phyloP scores from a whole-genome alignment of 2,329 filamentous ascomycete genomes.

The Amylocarpus encephaloides region DNA sequence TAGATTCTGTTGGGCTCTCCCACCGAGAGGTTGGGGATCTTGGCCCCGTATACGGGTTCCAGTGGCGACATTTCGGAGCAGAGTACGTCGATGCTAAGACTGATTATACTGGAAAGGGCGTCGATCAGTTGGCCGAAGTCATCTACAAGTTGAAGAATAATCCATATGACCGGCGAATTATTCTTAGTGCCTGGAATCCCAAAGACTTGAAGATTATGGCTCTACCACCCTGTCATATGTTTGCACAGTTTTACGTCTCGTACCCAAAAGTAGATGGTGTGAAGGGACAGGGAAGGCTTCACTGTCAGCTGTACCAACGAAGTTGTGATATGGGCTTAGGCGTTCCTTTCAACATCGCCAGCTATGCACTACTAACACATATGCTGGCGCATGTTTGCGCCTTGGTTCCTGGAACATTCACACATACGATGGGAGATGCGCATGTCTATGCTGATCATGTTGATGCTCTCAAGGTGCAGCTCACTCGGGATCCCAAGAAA shows the following conservation, averaged over 20 bases:
- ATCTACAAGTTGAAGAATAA: conserved; percentile 75
- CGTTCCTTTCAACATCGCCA: conserved; percentile 96
- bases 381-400: conserved; percentile 89
- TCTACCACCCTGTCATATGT: conserved; percentile 93
- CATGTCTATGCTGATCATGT: conserved; percentile 93
- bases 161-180: conserved; percentile 85
- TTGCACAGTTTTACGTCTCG: conserved; percentile 72
- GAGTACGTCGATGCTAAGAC: conserved; percentile 72
- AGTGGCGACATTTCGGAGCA: conserved; percentile 97
- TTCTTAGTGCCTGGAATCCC: conserved; percentile 92
- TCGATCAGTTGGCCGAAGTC: conserved; percentile 90
- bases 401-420: conserved; percentile 77
- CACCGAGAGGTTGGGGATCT: conserved; percentile 84
- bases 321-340: conserved; percentile 93
- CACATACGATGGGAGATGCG: conserved; percentile 97
- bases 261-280: conserved; percentile 21
- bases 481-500: conserved; percentile 69
- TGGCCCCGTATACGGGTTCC: conserved; percentile 95
- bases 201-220: conserved; percentile 82
- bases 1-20: conserved; percentile 75
- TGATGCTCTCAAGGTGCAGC: conserved; percentile 74
- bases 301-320: conserved; percentile 88
- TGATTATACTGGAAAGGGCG: conserved; percentile 82
- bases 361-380: conserved; percentile 87
- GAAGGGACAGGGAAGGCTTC: conserved; percentile 57